Base-by-base conservation (phyloP, 352 stramenopile species). In the Pythium guiyangense region DNA sequence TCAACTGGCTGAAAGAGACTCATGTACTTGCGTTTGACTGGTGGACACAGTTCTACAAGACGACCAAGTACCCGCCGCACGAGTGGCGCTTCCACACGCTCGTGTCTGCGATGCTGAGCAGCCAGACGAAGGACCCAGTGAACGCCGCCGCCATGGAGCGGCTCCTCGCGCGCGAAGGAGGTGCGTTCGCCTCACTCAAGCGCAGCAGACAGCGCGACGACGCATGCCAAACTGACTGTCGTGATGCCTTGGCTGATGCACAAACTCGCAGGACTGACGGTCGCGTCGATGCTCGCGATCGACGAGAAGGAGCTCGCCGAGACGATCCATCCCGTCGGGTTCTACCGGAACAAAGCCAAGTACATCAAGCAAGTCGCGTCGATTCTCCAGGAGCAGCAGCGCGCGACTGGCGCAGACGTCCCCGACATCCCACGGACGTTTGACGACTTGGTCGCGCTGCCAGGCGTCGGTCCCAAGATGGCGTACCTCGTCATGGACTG, bases 401-500 rank as follows among this genome's bases (percentile, higher is more conserved):
- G 47, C 69, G 29, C 22, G 40, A 22, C 42, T 15, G 8, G 17
- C 35, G 12, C 60, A 17, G 59, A 70, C 25, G 39, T 74, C 18
- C 62, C 82, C n/a, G 91, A 98, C 34, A 98, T 99, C 64, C 96
- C 96, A 12, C 57, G 70, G 40, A 97, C 86, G 5, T 94, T 96
- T 40, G 80, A 95, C 14, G 83, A 79, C 6, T 78, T 99, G 34
- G 84, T 98, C 22, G 71, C 84, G 35, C 65, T 99, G 20, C 88
- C 91, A 4, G 96, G 96, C 12, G 84, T 99, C 5, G 96, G 96
- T 8, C 96, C 96, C 5, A 99, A 99, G 70, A 99, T 99, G 94
- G 95, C 94, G 11, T 94, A 93, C n/a, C 88, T 99, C 52, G 77
- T 97, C 25, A 94, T 98, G 84, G 89, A 79, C 58, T 83, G 92